Evolutionary conservation across 1,284 basidiomycete genomes (phyloP), one percentile per base, ranked within the genome.

Genomic region (Boletus semigastroideus): DNA sequence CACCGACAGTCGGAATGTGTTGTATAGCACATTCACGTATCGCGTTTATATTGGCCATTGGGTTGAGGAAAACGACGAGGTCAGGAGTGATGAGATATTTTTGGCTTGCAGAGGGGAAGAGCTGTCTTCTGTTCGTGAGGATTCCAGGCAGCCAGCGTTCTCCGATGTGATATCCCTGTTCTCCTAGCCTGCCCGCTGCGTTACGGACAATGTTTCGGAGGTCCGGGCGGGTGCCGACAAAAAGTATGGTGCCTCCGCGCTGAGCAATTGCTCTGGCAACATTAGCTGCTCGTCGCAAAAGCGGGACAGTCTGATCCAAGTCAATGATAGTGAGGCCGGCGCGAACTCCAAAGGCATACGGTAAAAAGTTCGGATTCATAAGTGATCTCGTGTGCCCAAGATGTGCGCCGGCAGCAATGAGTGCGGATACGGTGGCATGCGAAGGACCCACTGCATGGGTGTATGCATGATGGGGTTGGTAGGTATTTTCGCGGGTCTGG

Each of bases 121-220:
- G 78, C 42, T 92, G 86, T 46, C 86, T 76, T 55, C 87, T 85
- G 72, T 99, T 99, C 41, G 96, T 97, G 59, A 99, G 78, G 20
- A 92, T 92, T 36, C 97, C 97, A 2, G 95, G 91, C 51, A 95
- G 77, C 97, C 97, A 99, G 56, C 89, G 84, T 53, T 92, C 88
- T 16, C 84, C 87, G 40, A 98, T 86, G 55, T 91, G 85, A 71
- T 82, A 98, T 0, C 90, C 94, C 61, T 85, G 84, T 6, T 68
- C 55, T 30, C 85, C 93, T 57, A 98, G 69, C 30, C 93, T 84
- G 60, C 86, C 82, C 8, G 90, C 87, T 8, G 95, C 93, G 59
- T 87, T 86, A 60, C 85, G 79, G 13, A 97, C 87, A 16, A 90
- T 77, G 22, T 83, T 78, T 58, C 86, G 82, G 50, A 94, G 78